Conservation (phyloP, 495 filamentous ascomycete species). For the Cercophora samala region DNA sequence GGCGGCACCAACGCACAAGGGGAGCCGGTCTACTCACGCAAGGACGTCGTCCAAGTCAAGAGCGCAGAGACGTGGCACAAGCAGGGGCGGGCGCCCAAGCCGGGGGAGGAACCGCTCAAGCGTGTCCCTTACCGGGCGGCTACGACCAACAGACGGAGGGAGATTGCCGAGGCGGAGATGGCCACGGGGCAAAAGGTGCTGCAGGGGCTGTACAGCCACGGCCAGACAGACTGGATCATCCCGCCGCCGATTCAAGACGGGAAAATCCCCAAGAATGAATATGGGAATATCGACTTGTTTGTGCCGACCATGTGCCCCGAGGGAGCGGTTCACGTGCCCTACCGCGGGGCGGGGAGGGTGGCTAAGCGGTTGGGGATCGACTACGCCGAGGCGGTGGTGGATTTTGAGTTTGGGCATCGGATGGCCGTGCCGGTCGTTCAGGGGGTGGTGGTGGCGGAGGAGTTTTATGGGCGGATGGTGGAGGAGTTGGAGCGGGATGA, state of each 20-base stretch:
- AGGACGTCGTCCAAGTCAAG: slow-evolving; percentile 79
- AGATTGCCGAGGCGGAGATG: slow-evolving; percentile 77
- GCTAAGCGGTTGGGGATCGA: slow-evolving; percentile 83
- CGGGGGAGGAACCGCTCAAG: slow-evolving; percentile 74
- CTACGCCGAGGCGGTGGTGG: slow-evolving; percentile 91
- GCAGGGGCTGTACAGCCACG: slow-evolving; percentile 77
- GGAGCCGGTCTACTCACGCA: slow-evolving; percentile 76
- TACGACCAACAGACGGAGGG: slow-evolving; percentile 81
- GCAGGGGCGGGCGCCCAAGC: slow-evolving; percentile 74
- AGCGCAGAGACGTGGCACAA: slow-evolving; percentile 97
- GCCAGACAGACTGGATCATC: slow-evolving; percentile 94
- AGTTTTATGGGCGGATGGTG: slow-evolving; percentile 68
- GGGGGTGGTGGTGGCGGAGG: slow-evolving; percentile 82
- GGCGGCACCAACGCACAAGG: slow-evolving; percentile 62
- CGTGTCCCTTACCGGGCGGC: slow-evolving; percentile 86
- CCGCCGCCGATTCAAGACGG: slow-evolving; percentile 80
- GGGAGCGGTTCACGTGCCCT: slow-evolving; percentile 80
- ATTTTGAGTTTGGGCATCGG: slow-evolving; percentile 92
- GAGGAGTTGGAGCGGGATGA: slow-evolving; percentile 84
- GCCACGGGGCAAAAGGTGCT: slow-evolving; percentile 75
- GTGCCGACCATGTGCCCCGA: slow-evolving; percentile 86
- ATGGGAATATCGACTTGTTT: slow-evolving; percentile 96
- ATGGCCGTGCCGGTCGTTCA: slow-evolving; percentile 90
- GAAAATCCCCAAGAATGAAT: slow-evolving; percentile 88
- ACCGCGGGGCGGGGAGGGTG: slow-evolving; percentile 68